These are phyloP conservation scores for Nemania bipapillata DNA, from an alignment of 2,329 filamentous ascomycete genomes.

Conservation along the genomic window DNA sequence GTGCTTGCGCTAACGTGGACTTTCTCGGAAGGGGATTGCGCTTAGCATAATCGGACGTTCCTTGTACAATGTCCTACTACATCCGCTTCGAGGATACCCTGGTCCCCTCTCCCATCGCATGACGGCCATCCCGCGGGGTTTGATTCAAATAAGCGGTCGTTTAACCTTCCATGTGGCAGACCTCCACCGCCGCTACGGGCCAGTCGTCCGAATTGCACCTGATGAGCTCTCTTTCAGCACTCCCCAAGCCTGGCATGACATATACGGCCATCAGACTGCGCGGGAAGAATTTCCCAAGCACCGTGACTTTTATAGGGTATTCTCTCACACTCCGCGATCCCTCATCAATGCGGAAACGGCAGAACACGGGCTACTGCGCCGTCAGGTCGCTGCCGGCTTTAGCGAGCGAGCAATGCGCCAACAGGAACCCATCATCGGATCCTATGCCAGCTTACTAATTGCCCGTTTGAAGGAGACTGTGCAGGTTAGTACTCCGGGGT, in stretches of 20 bases:
- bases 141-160: background rate
- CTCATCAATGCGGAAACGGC: conserved; percentile 49
- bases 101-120: background rate
- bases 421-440: conserved; percentile 55
- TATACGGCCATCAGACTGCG: conserved; percentile 55
- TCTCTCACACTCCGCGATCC: conserved; percentile 41
- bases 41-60: too few relatives aligned
- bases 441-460: conserved; percentile 53
- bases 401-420: conserved; percentile 53
- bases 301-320: conserved; percentile 42
- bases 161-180: conserved; percentile 5
- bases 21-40: too few relatives aligned
- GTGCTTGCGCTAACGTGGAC: too few relatives aligned
- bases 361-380: conserved; percentile 50
- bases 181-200: conserved; percentile 5
- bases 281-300: conserved; percentile 48
- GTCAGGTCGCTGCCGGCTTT: conserved; percentile 55
- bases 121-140: background rate
- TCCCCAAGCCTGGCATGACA: conserved; percentile 54
- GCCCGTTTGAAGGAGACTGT: conserved; percentile 13
- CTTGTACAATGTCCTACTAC: conserved; percentile 10
- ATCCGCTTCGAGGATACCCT: conserved; percentile 11
- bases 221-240: conserved; percentile 11
- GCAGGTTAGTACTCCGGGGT: too few relatives aligned
- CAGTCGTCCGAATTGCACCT: conserved; percentile 9